These are phyloP conservation scores for Diaporthe ilicicola DNA, from an alignment of 2,329 filamentous ascomycete genomes.

Conservation along the genomic window DNA sequence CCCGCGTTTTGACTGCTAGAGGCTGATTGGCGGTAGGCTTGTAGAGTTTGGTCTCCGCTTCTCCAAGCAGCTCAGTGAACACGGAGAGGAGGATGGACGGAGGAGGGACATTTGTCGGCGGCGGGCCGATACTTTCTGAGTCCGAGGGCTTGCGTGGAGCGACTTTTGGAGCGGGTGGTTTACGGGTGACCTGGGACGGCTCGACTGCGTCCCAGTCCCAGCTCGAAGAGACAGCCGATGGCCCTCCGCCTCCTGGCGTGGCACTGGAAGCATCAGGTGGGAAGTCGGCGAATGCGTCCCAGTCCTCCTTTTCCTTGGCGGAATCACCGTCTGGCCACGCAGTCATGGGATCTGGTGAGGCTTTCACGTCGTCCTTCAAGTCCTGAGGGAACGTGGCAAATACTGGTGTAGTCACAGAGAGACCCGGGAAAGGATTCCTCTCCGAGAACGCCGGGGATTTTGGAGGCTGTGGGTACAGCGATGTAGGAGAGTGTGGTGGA, in stretches of 20 bases:
- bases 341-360: slow-evolving; percentile 39
- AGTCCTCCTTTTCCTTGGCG: slow-evolving; percentile 49
- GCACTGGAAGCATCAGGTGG: slow-evolving; percentile 38
- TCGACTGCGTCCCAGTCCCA: slow-evolving; percentile 63
- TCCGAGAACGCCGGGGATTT: slow-evolving; percentile 59
- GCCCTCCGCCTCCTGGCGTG: slow-evolving; percentile 28
- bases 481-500: slow-evolving; percentile 33
- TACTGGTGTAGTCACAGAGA: slow-evolving; percentile 52
- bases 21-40: slow-evolving; percentile 68
- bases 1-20: slow-evolving; percentile 65
- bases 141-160: slow-evolving; percentile 31
- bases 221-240: slow-evolving; percentile 37
- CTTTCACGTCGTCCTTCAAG: slow-evolving; percentile 42
- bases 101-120: slow-evolving; percentile 88
- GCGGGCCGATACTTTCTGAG: slow-evolving; percentile 50
- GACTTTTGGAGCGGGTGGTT: slow-evolving; percentile 31
- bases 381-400: slow-evolving; percentile 40
- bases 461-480: slow-evolving; percentile 53
- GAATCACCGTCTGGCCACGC: slow-evolving; percentile 37
- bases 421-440: slow-evolving; percentile 57
- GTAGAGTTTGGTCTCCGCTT: slow-evolving; percentile 71
- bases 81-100: slow-evolving; percentile 83
- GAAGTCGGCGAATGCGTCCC: slow-evolving; percentile 61
- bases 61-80: slow-evolving; percentile 75
- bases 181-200: slow-evolving; percentile 36